Base-by-base conservation (phyloP, 2,329 filamentous ascomycete species). In the Fusarium sp. region DNA sequence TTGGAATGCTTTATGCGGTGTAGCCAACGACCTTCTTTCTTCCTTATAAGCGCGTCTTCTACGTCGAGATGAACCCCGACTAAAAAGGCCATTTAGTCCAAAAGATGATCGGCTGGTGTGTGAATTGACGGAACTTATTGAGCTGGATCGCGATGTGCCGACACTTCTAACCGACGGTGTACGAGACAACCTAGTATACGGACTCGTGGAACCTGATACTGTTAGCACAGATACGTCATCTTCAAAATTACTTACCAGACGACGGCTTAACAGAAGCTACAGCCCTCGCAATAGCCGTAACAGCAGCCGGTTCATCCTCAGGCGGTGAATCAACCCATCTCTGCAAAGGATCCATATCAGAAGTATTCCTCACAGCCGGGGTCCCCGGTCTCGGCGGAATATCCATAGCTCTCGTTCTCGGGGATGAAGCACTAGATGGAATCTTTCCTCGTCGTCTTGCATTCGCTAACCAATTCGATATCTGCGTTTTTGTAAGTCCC, bases 381-480 rank as follows among this genome's bases (percentile, higher is more conserved):
- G 83, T 81, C 3, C 73, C 74, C 13, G 75, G 73, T 13, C 75
- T 64, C 30, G 81, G 77, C 14, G 89, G 88, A 42, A 92, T 91
- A 65, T 89, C 84, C 64, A 92, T 87, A 1, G 87, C 69, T 10
- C 32, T 58, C 2, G 65, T 49, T 16, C 44, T 49, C 4, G 68
- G 68, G 0, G 71, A 73, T 0, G 69, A 64, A 4, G 69, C 59
- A 24, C 68, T 69, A 4, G 68, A 73, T 0, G 65, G 56, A 16
- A 91, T 88, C 81, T 96, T 97, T 69, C 92, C 90, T 69, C 93
- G 85, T 53, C 94, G 88, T 32, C 94, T 88, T 56, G 93, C 93
- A 79, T 97, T 97, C 56, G 94, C 93, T 49, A 97, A 86, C 94
- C 93, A 97, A 78, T 96, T 97, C 20, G 90, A 90, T 65, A 97